phyloP scores from a whole-genome alignment of 2,329 filamentous ascomycete genomes.

The Claviceps sp. region DNA sequence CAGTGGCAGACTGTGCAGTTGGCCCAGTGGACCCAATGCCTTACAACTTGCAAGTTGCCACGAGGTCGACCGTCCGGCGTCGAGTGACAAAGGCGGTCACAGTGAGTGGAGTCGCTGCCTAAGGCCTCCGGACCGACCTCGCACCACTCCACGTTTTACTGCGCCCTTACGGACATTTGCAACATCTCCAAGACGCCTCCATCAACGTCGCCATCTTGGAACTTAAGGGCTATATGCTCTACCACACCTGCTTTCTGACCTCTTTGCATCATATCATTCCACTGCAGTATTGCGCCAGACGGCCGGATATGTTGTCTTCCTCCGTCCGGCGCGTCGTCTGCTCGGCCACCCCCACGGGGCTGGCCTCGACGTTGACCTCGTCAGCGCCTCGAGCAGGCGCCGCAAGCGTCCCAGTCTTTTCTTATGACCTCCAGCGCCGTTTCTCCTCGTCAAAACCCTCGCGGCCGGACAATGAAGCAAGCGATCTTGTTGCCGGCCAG shows the following conservation, averaged over 20 bases:
- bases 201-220: slow-evolving; percentile 18
- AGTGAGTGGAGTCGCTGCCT: too few relatives aligned
- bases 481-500: slow-evolving; percentile 34
- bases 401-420: slow-evolving; percentile 21
- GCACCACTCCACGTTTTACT: slow-evolving; percentile 5
- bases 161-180: slow-evolving; percentile 6
- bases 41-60: too few relatives aligned
- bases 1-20: too few relatives aligned
- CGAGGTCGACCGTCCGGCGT: too few relatives aligned
- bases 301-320: slow-evolving; percentile 36
- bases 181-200: slow-evolving; percentile 12
- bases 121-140: neutral
- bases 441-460: slow-evolving; percentile 52
- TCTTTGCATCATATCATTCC: slow-evolving; percentile 5
- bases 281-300: slow-evolving; percentile 11
- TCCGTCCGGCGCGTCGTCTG: slow-evolving; percentile 42
- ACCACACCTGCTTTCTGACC: slow-evolving; percentile 5
- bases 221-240: slow-evolving; percentile 8
- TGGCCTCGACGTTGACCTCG: slow-evolving; percentile 29
- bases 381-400: slow-evolving; percentile 26
- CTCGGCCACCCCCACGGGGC: slow-evolving; percentile 29
- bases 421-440: slow-evolving; percentile 35
- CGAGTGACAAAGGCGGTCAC: too few relatives aligned
- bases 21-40: too few relatives aligned
- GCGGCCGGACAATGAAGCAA: slow-evolving; percentile 42